Evolutionary conservation across 176 grass and related monocot genomes (phyloP), one percentile per base, ranked within the genome.

Genomic region (Lolium rigidum): DNA sequence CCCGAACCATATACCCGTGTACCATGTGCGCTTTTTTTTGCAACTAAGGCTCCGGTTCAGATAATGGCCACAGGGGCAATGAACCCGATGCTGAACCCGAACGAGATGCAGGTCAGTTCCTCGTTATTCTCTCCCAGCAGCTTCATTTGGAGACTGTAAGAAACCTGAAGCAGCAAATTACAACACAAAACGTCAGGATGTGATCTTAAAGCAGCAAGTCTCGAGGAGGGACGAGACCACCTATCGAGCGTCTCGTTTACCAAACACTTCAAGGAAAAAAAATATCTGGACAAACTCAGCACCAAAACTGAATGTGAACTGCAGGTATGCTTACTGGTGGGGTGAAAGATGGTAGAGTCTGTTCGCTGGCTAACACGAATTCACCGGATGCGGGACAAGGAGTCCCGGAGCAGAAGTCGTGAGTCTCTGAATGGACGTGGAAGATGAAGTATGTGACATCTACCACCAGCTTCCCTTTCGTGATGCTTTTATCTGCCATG

Each of bases 61-160:
- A 25, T 79, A 17, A 66, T 0, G 39, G 84, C 21, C 5, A 41
- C 69, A 39, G 84, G 80, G 13, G 81, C 79, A 44, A 86, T 7
- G 31, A 98, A 83, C 38, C 95, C 91, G n/a, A 95, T 89, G 69
- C 85, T 92, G 85, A 98, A 98, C 57, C 72, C 90, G 8, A 95
- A 95, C 0, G 76, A 86, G 78, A 95, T 95, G 89, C 93, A 95
- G 66, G 93, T 95, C 39, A 98, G 83, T 57, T 90, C 65, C 31
- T 89, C 74, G 6, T 77, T 82, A 13, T 84, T 46, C 17, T 61
- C 82, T 20, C 90, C 93, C 62, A 66, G 20, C 74, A 95, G 83
- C 65, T 84, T 92, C 93, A 98, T 98, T 10, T 83, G 90, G 75
- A 98, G 77, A 4, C 77, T 92, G 90, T 98, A 98, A 12, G 95